Evolutionary conservation across 352 stramenopile genomes (phyloP).

Genomic region (Phytophthora melonis): DNA sequence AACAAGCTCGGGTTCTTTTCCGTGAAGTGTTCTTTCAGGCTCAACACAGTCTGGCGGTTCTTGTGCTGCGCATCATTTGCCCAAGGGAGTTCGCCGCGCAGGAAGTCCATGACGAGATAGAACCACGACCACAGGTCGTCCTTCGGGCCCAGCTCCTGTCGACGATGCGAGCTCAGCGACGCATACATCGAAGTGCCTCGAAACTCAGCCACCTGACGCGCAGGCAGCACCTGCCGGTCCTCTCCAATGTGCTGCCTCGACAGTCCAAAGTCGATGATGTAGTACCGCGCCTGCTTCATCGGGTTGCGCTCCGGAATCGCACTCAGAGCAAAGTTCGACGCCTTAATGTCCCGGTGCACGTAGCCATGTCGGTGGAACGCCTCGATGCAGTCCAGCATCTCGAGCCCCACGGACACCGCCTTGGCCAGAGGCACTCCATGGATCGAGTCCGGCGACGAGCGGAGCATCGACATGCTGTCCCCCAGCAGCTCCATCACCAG

Average conservation of each 20-base stretch:
- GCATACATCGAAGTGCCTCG: slow-evolving; percentile 91
- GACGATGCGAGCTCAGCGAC: slow-evolving; percentile 83
- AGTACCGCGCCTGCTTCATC: slow-evolving; percentile 64
- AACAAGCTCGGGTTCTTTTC: slow-evolving; percentile 74
- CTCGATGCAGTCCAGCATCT: slow-evolving; percentile 92
- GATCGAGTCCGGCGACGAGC: slow-evolving; percentile 79
- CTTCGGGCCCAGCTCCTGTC: slow-evolving; percentile 82
- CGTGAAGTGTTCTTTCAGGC: slow-evolving; percentile 87
- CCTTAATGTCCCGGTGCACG: slow-evolving; percentile 91
- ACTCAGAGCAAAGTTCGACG: slow-evolving; percentile 88
- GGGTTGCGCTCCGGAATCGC: slow-evolving; percentile 49
- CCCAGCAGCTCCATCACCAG: slow-evolving; percentile 91
- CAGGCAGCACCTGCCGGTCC: slow-evolving; percentile 66
- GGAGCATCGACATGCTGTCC: slow-evolving; percentile 91
- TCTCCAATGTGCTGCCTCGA: slow-evolving; percentile 82
- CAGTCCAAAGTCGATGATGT: slow-evolving; percentile 88
- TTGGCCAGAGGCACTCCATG: slow-evolving; percentile 79
- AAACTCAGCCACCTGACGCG: slow-evolving; percentile 79
- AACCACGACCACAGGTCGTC: slow-evolving; percentile 93
- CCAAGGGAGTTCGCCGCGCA: slow-evolving; percentile 88
- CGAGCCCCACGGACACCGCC: slow-evolving; percentile 75
- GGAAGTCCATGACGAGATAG: slow-evolving; percentile 90
- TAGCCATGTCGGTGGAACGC: slow-evolving; percentile 88
- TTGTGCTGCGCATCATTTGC: slow-evolving; percentile 85
- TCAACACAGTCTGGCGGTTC: slow-evolving; percentile 82